Percentiles rank a stretch among this genome's conserved stretches.
These are phyloP conservation scores for Phragmites australis DNA, from an alignment of 176 grass and related monocot species.

Conservation along the genomic window DNA sequence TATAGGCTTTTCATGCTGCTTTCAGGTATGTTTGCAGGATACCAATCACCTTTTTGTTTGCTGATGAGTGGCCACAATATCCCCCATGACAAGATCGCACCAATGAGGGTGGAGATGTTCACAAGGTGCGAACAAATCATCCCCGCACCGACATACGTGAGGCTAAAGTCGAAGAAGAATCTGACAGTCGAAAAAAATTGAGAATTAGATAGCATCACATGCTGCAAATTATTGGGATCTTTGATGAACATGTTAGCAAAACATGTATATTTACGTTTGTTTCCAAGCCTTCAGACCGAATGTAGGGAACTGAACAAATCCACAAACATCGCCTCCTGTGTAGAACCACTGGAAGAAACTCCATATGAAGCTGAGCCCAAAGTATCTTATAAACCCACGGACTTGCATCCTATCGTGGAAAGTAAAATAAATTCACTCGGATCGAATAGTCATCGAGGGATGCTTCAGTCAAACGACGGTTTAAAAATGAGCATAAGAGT, in stretches of 20 bases:
- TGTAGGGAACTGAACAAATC: conserved; percentile 88
- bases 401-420: conserved; percentile 66
- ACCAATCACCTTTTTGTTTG: conserved; percentile 81
- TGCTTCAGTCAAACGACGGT: too few species aligned
- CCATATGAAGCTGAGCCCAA: conserved; percentile 70
- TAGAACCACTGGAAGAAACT: conserved; percentile 97
- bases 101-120: conserved; percentile 70
- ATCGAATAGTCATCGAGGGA: too few species aligned
- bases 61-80: conserved; percentile 89
- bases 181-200: conserved; percentile 34
- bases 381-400: conserved; percentile 61
- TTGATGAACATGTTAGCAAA: too few species aligned
- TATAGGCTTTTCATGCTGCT: conserved; percentile 82
- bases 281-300: conserved; percentile 89
- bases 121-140: conserved; percentile 96
- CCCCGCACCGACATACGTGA: conserved; percentile 84
- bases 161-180: conserved; percentile 91
- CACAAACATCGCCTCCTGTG: conserved; percentile 74
- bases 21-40: conserved; percentile 55
- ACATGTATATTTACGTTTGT: conserved; percentile 84
- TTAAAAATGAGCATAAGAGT: too few species aligned
- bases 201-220: too few species aligned
- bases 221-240: too few species aligned
- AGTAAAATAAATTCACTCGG: background rate
- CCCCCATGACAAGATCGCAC: conserved; percentile 83